Percentiles rank a stretch among this genome's conserved stretches.
phyloP scores from a whole-genome alignment of 2,329 filamentous ascomycete species.

The Sarocladium kiliense region DNA sequence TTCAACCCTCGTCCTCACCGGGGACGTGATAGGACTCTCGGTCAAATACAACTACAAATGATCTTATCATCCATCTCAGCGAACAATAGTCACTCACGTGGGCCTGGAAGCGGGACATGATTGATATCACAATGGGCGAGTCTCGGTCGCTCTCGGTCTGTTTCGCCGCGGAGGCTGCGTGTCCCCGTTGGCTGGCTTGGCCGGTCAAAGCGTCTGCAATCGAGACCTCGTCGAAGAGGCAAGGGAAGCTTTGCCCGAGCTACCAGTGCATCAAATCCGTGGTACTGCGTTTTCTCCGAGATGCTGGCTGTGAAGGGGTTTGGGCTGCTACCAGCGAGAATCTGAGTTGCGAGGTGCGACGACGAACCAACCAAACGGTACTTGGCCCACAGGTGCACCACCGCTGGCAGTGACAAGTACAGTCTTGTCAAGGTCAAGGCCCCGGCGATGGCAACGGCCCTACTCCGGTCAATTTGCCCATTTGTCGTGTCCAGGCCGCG shows the following conservation, averaged over 20 bases:
- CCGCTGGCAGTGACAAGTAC: not conserved
- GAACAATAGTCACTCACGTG: not conserved
- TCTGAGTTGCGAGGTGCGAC: not conserved
- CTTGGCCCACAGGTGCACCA: not conserved
- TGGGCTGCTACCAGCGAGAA: no score
- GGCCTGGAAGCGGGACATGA: not conserved
- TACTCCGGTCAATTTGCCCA: constrained; percentile 22
- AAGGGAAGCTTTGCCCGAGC: no score
- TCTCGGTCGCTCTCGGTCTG: constrained; percentile 3
- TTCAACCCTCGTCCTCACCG: not conserved
- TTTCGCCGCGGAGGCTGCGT: not conserved
- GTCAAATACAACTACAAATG: not conserved
- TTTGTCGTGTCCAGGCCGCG: constrained; percentile 5
- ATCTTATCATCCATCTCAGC: not conserved
- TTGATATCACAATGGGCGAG: not conserved
- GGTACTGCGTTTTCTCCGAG: no score
- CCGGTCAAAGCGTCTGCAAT: not conserved
- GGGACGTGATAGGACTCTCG: not conserved
- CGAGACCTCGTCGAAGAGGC: not conserved
- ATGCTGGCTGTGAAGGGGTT: no score
- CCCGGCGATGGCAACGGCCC: constrained; percentile 21
- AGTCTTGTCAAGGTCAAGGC: no score
- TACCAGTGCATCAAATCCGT: no score
- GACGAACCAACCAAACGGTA: not conserved
- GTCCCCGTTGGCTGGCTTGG: not conserved